Evolutionary conservation across 2,329 filamentous ascomycete genomes (phyloP), one percentile per base, ranked within the genome.

Genomic region (Sporothrix mexicana): DNA sequence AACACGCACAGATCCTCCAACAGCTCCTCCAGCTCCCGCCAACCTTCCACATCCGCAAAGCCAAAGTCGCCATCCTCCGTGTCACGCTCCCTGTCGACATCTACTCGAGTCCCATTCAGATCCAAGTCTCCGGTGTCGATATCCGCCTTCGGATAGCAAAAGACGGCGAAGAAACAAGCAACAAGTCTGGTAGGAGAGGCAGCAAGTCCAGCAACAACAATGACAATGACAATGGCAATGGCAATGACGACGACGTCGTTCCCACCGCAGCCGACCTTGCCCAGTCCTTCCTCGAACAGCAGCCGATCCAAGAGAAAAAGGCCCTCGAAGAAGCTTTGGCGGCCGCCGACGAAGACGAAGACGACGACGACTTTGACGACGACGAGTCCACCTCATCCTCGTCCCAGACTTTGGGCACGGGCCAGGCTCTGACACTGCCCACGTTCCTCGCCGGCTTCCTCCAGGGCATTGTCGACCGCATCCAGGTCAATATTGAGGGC

Each of bases 51-150:
- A 84, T 98, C 13, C 87, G 89, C 70, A 91, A 90, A 79, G 95
- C 95, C 72, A 91, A 90, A 76, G 89, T 97, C 70, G 84, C 92
- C 2, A 85, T 92, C 7, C 88, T 98, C 30, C 92, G 92, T 78
- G 84, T 98, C 71, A 97, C 92, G 8, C 87, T 98, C 69, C 94
- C 95, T 13, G 91, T 96, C 79, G 93, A 98, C 81, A 91, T 98
- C 76, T 94, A 95, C 80, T 92, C 90, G 70, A 95, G 92, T 77
- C 91, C 93, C 41, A 97, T 98, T 79, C 85, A 88, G 43, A 89
- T 95, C 77, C 93, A 97, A 79, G 87, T 95, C 25, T 90, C 95
- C 77, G 94, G 94, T 23, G 89, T 98, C 74, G 88, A 95, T 76
- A 87, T 97, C 45, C 87, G 90, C 74, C 78, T 93, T 30, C 86